These are phyloP conservation scores for Sclerotinia subarctica DNA, from an alignment of 2,329 filamentous ascomycete species.

Conservation along the genomic window DNA sequence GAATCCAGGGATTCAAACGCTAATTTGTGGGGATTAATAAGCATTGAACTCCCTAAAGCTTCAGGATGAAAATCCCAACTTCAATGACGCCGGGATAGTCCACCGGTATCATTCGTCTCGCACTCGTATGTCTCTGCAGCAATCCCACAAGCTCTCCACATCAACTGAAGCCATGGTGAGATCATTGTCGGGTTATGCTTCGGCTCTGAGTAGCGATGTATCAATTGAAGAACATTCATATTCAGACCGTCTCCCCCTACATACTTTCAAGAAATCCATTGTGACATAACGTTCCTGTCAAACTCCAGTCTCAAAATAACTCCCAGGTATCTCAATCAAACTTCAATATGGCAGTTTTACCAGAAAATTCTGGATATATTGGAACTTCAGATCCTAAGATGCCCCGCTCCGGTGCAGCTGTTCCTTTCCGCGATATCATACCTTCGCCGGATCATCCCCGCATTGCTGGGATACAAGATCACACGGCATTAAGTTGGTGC, in stretches of 20 bases:
- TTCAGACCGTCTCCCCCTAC: not conserved
- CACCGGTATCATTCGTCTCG: not conserved
- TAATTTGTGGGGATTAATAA: constrained; percentile 10
- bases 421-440: constrained; percentile 35
- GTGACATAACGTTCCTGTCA: constrained; percentile 9
- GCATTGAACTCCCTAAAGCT: not conserved
- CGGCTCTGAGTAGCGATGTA: constrained; percentile 4
- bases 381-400: constrained; percentile 32
- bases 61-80: not conserved
- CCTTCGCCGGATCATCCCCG: constrained; percentile 30
- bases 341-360: constrained; percentile 29
- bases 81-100: constrained; percentile 9
- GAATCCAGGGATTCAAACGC: not conserved
- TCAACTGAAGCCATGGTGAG: not conserved
- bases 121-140: not conserved
- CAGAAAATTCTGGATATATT: constrained; percentile 32
- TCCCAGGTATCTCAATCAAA: not conserved
- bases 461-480: constrained; percentile 34
- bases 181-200: not conserved
- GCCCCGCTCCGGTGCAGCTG: constrained; percentile 34
- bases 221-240: constrained; percentile 13
- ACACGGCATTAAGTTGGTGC: constrained; percentile 34
- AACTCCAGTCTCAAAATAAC: not conserved
- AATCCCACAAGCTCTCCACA: constrained; percentile 18
- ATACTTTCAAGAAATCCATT: not conserved